These are phyloP conservation scores for Favolaschia claudopus DNA, from an alignment of 768 basidiomycete genomes.

Conservation along the genomic window DNA sequence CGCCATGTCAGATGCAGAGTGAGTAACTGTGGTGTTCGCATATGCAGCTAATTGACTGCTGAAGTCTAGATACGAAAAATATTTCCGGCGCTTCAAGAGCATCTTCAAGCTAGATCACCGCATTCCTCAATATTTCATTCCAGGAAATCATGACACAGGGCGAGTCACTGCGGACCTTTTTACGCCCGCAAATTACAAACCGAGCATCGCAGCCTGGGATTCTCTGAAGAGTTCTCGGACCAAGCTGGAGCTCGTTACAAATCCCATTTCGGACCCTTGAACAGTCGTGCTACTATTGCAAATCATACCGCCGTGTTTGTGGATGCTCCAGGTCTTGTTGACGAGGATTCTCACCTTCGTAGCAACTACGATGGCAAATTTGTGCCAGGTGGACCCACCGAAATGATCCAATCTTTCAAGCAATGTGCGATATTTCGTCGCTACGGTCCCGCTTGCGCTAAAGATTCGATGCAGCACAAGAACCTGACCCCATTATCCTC, in stretches of 20 bases:
- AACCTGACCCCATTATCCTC: constrained; percentile 64
- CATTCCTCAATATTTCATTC: constrained; percentile 72
- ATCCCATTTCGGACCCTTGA: constrained; percentile 80
- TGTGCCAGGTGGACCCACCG: constrained; percentile 56
- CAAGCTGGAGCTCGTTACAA: constrained; percentile 63
- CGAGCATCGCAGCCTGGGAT: constrained; percentile 50
- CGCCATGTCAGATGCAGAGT: constrained; percentile 73
- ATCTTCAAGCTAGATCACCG: constrained; percentile 65
- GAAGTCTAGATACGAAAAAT: constrained; percentile 71
- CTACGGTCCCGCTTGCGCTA: neutral
- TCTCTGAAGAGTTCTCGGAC: constrained; percentile 52
- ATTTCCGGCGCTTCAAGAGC: constrained; percentile 69
- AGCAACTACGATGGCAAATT: constrained; percentile 56
- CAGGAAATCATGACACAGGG: constrained; percentile 94
- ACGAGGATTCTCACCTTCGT: constrained; percentile 70
- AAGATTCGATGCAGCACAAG: constrained; percentile 32
- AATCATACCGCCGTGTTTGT: constrained; percentile 79
- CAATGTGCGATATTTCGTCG: constrained; percentile 37
- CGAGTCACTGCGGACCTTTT: constrained; percentile 40
- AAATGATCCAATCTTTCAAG: constrained; percentile 57
- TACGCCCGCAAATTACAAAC: constrained; percentile 36
- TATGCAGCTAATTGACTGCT: neutral
- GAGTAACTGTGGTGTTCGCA: constrained; percentile 47
- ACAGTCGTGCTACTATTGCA: constrained; percentile 66
- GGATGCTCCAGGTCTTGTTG: constrained; percentile 76